A percentile compares a stretch with the other conserved stretches of the same genome.
Evolutionary conservation across 2,329 filamentous ascomycete genomes (phyloP).

Genomic region (Alternaria infectoria): DNA sequence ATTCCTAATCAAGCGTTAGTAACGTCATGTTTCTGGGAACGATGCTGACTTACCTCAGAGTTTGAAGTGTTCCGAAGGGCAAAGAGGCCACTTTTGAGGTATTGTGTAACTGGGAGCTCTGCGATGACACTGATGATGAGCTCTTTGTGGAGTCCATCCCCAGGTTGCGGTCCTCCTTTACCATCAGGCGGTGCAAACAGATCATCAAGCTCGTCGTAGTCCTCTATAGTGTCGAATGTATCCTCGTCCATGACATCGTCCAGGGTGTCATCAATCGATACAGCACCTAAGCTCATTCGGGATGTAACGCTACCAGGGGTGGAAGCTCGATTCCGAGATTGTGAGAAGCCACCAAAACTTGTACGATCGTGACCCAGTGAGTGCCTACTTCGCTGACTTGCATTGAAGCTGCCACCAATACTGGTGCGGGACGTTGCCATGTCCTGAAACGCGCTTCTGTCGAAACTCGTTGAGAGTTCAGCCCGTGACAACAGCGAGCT

Average conservation of each 20-base stretch:
- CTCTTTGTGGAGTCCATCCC: conserved; percentile 49
- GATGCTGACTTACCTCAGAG: conserved; percentile 22
- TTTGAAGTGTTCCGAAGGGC: conserved; percentile 25
- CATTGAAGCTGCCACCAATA: conserved; percentile 47
- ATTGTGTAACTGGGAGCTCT: conserved; percentile 40
- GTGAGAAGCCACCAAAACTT: conserved; percentile 60
- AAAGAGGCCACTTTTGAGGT: conserved; percentile 37
- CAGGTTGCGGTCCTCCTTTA: conserved; percentile 37
- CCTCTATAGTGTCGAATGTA: conserved; percentile 47
- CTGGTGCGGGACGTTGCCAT: conserved; percentile 59
- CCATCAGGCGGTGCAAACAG: conserved; percentile 43
- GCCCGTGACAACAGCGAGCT: conserved; percentile 90
- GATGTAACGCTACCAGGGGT: conserved; percentile 57
- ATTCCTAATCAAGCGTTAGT: conserved; percentile 3
- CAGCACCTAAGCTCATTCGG: conserved; percentile 46
- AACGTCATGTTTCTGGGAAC: background rate
- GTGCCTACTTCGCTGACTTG: conserved; percentile 68
- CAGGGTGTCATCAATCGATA: conserved; percentile 47
- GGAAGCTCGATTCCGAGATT: conserved; percentile 60
- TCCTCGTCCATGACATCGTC: conserved; percentile 49
- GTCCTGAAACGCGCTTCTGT: conserved; percentile 80
- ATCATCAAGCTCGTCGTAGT: conserved; percentile 49
- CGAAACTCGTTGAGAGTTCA: conserved; percentile 84
- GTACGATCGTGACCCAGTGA: conserved; percentile 74
- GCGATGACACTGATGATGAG: conserved; percentile 46